Evolutionary conservation across 345 rosid species (phyloP), one percentile per base, ranked within the genome.

Genomic region (Corchorus capsularis): DNA sequence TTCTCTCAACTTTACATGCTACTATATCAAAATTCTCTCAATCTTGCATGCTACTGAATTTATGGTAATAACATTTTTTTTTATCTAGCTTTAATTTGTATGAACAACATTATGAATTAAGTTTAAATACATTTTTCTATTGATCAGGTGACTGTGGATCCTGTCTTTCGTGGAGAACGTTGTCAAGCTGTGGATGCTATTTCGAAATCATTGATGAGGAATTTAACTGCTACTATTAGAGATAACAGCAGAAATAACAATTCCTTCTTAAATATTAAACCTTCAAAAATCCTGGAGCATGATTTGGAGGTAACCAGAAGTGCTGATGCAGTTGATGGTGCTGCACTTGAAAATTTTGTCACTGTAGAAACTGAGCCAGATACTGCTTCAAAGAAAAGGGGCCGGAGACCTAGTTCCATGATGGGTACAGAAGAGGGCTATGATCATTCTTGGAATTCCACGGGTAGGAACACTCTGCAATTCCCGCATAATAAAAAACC

Each of bases 361-460:
- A 60, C 82, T 73, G 68, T 71, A 72, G 88, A 83, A 75, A 80
- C 32, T 32, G 84, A 84, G 73, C 80, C 76, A 65, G 83, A 80
- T 65, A 82, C 79, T 16, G 67, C 77, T 67, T 75, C 82, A 13
- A 85, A 73, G 85, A 92, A 81, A 83, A 89, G 94, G 81, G 91
- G 89, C 19, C 59, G 87, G 75, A 87, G 83, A 84, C 94, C 88
- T 60, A 94, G 85, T 82, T 81, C 93, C 41, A 82, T 87, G 80
- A 86, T 89, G 84, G 88, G 83, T 77, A 84, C 93, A 39, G 93
- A 82, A 60, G 94, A 92, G 85, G 91, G 91, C 59, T 86, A 86
- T 78, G 86, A 87, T 73, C 87, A 81, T 73, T 77, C 86, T 77
- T 86, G 90, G 94, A 56, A 77, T 64, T 71, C 62, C 12, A 46